Percentiles rank a stretch among this genome's conserved stretches.
Evolutionary conservation across 352 stramenopile species (phyloP).

Genomic region (Blastocystis sp.): DNA sequence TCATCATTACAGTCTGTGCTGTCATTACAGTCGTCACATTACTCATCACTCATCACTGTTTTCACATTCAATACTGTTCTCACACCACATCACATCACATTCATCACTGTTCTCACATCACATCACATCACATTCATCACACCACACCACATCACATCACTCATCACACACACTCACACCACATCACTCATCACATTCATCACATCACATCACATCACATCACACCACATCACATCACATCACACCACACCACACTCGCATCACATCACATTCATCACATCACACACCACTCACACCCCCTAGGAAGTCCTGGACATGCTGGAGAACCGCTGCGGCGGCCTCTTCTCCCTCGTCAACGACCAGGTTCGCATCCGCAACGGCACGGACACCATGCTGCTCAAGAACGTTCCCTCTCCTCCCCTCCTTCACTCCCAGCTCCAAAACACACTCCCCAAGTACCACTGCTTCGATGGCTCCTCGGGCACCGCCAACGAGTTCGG

Average conservation of each 20-base stretch:
- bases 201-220: conserved; percentile 69
- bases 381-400: conserved; percentile 45
- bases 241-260: conserved; percentile 70
- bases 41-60: neutral
- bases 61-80: conserved; percentile 58
- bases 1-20: conserved; percentile 13
- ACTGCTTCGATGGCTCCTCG: conserved; percentile 58
- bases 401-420: neutral
- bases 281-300: neutral
- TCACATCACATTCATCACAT: conserved; percentile 73
- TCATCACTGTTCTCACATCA: conserved; percentile 71
- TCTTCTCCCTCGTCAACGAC: conserved; percentile 52
- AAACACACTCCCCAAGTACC: conserved; percentile 52
- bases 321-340: conserved; percentile 47
- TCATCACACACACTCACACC: neutral
- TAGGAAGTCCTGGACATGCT: conserved; percentile 66
- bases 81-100: conserved; percentile 65
- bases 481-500: conserved; percentile 79
- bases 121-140: conserved; percentile 72
- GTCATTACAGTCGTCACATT: neutral
- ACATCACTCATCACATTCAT: conserved; percentile 63
- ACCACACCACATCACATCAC: conserved; percentile 71
- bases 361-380: conserved; percentile 54
- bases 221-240: conserved; percentile 74
- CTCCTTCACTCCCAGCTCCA: conserved; percentile 16